Evolutionary conservation across 805 yeast genomes (phyloP).

Genomic region (Kodamaea restingae): DNA sequence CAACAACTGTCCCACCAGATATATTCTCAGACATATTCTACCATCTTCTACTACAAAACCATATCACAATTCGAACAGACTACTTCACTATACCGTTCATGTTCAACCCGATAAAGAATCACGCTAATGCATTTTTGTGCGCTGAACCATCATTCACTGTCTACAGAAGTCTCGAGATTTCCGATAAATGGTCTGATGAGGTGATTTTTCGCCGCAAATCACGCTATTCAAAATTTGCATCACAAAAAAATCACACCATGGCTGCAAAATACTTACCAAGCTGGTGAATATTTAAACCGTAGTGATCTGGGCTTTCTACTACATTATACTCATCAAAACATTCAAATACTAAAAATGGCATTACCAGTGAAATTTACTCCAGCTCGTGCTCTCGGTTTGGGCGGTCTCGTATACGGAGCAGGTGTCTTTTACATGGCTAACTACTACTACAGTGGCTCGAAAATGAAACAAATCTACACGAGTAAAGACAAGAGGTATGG

Average conservation of each 20-base stretch:
- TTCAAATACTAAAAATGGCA: slow-evolving; percentile 2
- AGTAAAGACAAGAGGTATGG: slow-evolving; percentile 27
- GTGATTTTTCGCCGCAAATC: slow-evolving; percentile 1
- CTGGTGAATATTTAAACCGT: neutral
- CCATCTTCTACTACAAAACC: too few relatives aligned
- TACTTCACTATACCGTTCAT: too few relatives aligned
- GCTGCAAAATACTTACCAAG: slow-evolving; percentile 5
- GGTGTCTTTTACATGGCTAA: slow-evolving; percentile 32
- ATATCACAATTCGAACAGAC: too few relatives aligned
- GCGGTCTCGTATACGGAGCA: slow-evolving; percentile 30
- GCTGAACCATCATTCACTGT: neutral
- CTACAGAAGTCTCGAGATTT: neutral
- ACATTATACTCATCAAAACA: neutral
- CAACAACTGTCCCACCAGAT: too few relatives aligned
- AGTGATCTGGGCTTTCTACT: neutral
- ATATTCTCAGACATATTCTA: too few relatives aligned
- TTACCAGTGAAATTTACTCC: slow-evolving; percentile 2
- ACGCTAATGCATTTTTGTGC: too few relatives aligned
- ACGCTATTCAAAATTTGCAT: neutral
- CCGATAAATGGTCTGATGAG: neutral
- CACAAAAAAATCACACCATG: slow-evolving; percentile 8
- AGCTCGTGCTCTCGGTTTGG: slow-evolving; percentile 24
- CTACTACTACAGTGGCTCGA: slow-evolving; percentile 27
- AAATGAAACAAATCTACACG: slow-evolving; percentile 28
- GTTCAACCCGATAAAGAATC: too few relatives aligned